These are phyloP conservation scores for Amylostereum chailletii DNA, from an alignment of 1,284 basidiomycete genomes.

Conservation along the genomic window DNA sequence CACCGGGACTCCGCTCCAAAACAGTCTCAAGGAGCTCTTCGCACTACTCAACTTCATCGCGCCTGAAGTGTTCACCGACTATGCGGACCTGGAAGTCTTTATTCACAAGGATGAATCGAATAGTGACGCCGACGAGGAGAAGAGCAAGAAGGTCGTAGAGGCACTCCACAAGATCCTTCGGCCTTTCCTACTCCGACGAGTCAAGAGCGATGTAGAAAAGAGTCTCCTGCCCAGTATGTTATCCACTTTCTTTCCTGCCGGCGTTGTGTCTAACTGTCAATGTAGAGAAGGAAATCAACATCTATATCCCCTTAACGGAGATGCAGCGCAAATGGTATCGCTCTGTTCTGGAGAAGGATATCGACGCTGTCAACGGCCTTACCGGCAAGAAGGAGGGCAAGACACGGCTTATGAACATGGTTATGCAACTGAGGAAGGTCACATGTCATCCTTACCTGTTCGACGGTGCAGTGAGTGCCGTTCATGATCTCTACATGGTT, in stretches of 20 bases:
- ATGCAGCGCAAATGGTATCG: conserved; percentile 99
- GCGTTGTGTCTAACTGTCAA: conserved; percentile 8
- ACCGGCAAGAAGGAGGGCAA: conserved; percentile 99
- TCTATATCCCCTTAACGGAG: conserved; percentile 95
- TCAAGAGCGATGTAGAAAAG: conserved; percentile 98
- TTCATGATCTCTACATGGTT: not conserved
- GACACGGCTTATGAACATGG: conserved; percentile 96
- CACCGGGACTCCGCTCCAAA: conserved; percentile 96
- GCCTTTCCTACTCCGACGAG: conserved; percentile 90
- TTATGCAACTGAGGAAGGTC: conserved; percentile 93
- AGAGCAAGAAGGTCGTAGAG: conserved; percentile 90
- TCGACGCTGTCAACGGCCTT: conserved; percentile 94
- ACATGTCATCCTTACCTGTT: conserved; percentile 83
- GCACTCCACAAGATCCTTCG: conserved; percentile 96
- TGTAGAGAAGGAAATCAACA: conserved; percentile 96
- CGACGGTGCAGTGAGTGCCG: conserved; percentile 64
- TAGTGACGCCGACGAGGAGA: conserved; percentile 75
- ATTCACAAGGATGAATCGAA: conserved; percentile 74
- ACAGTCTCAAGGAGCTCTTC: conserved; percentile 96
- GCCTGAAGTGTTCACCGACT: conserved; percentile 75
- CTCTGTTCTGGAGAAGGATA: conserved; percentile 95
- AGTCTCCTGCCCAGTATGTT: conserved; percentile 80
- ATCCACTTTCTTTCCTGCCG: not conserved
- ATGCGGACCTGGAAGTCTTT: conserved; percentile 67
- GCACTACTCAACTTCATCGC: conserved; percentile 93